phyloP scores from a whole-genome alignment of 1,139 yeast genomes.

The Kurtzmaniella quercitrusa region DNA sequence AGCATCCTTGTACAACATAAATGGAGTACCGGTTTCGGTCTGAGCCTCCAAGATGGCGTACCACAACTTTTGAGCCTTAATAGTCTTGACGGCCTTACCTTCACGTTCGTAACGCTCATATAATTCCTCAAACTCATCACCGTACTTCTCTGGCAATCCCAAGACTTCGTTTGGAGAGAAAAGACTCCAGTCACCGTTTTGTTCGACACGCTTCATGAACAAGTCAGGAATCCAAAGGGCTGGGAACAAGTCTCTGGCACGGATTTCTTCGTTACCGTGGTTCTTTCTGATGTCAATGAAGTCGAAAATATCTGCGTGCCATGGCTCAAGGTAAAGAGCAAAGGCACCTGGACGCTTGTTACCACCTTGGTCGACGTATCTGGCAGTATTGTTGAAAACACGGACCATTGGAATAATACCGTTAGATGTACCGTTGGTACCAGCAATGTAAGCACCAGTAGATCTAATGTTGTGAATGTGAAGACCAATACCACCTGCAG shows the following conservation, averaged over 20 bases:
- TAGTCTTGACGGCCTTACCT: slow-evolving; percentile 65
- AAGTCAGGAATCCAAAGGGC: slow-evolving; percentile 92
- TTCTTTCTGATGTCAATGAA: slow-evolving; percentile 81
- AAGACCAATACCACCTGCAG: slow-evolving; percentile 90
- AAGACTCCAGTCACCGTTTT: slow-evolving; percentile 75
- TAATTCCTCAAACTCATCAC: slow-evolving; percentile 71
- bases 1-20: slow-evolving; percentile 86
- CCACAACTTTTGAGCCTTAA: slow-evolving; percentile 89
- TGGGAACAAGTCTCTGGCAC: slow-evolving; percentile 86
- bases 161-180: slow-evolving; percentile 89
- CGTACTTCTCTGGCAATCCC: slow-evolving; percentile 74
- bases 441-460: slow-evolving; percentile 83
- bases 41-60: slow-evolving; percentile 82
- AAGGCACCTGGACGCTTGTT: slow-evolving; percentile 94
- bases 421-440: slow-evolving; percentile 85
- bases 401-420: slow-evolving; percentile 89
- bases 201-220: slow-evolving; percentile 84
- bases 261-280: slow-evolving; percentile 86
- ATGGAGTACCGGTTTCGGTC: slow-evolving; percentile 91
- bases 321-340: slow-evolving; percentile 84
- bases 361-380: slow-evolving; percentile 93
- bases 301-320: slow-evolving; percentile 87
- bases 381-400: slow-evolving; percentile 86
- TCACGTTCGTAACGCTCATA: slow-evolving; percentile 70
- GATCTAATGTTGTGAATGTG: slow-evolving; percentile 82